Conservation (phyloP, 176 grass and related monocot species). For the maize (Zea mays) region Zm-B73-REFERENCE-NAM-5.0 NC_050100.1:214780001-214780500, state of each 20-base stretch:
- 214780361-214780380: too few species aligned
- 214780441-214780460: constrained; percentile 4
- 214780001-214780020: constrained; percentile 6
- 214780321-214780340: too few species aligned
- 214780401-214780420: constrained; percentile 1
- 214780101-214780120: constrained; percentile 26
- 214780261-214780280: neutral
- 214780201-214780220: too few species aligned
- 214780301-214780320: neutral
- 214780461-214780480: constrained; percentile 3
- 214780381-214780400: neutral
- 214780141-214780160: neutral
- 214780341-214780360: too few species aligned
- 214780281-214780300: neutral
- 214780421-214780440: constrained; percentile 8
- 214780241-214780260: neutral
- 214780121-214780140: constrained; percentile 6
- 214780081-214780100: neutral
- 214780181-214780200: neutral
- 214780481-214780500: constrained; percentile 15
- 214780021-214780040: constrained; percentile 34
- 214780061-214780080: neutral
- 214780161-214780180: constrained; percentile 6
- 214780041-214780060: neutral
- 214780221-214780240: neutral